Evolutionary conservation across 23 red algal species (phyloP), one percentile per base, ranked within the genome.

Genomic region (Cyanidium caldarium): DNA sequence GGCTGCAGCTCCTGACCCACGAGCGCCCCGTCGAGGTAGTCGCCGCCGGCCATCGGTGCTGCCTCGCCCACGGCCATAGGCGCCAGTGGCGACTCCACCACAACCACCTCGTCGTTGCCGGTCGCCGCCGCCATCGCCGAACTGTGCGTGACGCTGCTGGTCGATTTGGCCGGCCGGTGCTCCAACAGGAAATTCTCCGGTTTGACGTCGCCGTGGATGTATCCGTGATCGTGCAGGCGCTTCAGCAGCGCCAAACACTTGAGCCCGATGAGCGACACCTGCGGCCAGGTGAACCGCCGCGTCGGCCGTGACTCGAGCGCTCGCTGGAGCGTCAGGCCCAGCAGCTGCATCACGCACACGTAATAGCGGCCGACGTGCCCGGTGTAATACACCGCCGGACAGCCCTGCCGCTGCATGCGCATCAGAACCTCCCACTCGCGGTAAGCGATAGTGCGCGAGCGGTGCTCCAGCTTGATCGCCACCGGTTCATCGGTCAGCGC

Each of bases 401-500:
- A 77, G 5, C 90, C 90, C 35, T 87, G 79, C 33, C 90, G 83
- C 25, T 87, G 77, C 73, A 95, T 83, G 31, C 44, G 67, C 34
- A 72, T 41, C 82, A 95, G 82, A 16, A 95, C 90, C 72, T 95
- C 90, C 90, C 90, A 95, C 51, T 95, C 90, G 41, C 85, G 71
- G 15, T 82, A 46, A 0, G 90, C 90, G 40, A 95, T 95, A 46
- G 83, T 82, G 45, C 90, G 82, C 36, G 80, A 86, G 17, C 90
- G 80, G 76, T 95, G 83, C 56, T 95, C 90, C 67, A 95, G 82
- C 58, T 95, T 95, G n/a, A 95, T 74, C 68, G 90, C 90, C 17
- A 95, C 90, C 45, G 85, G 85, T 39, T 84, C 58, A 16, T 39
- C 40, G 40, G 74, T 95, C 15, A 45, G 31, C 51, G 68, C 37